Evolutionary conservation across 495 filamentous ascomycete species (phyloP).

Genomic region (Aspergillus haitiensis): DNA sequence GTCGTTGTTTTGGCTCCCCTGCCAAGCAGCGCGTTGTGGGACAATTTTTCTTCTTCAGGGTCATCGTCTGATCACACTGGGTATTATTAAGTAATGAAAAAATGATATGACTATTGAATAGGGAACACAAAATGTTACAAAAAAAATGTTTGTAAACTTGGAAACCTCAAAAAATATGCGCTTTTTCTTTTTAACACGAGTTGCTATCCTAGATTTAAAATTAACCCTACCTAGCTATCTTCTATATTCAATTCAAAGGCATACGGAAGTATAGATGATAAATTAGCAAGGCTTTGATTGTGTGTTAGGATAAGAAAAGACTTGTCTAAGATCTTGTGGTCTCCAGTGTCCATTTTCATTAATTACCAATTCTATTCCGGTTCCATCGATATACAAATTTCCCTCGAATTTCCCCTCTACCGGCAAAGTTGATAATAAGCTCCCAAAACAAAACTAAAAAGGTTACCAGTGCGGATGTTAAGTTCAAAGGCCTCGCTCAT

Average conservation of each 20-base stretch:
- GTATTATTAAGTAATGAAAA: conserved; percentile 14
- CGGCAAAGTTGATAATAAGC: no score
- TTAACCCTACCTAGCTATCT: neutral
- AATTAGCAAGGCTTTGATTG: neutral
- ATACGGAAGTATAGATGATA: neutral
- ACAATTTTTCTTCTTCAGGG: conserved; percentile 22
- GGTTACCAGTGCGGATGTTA: no score
- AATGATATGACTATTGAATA: neutral
- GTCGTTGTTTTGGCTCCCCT: conserved; percentile 21
- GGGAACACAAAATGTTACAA: conserved; percentile 1
- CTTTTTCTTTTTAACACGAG: no score
- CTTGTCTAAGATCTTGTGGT: no score
- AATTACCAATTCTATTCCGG: no score
- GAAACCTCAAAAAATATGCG: neutral
- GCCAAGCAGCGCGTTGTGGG: conserved; percentile 30
- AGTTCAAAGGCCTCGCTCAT: no score
- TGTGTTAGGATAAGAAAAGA: neutral
- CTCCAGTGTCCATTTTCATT: no score
- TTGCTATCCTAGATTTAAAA: neutral
- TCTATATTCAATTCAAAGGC: neutral
- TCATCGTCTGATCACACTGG: conserved; percentile 19
- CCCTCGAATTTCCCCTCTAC: no score
- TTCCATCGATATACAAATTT: no score
- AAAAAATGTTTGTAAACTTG: neutral
- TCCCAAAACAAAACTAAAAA: no score